A percentile compares a stretch with the other conserved stretches of the same genome.
phyloP scores from a whole-genome alignment of 2,329 filamentous ascomycete genomes.

The Claviceps maximensis region DNA sequence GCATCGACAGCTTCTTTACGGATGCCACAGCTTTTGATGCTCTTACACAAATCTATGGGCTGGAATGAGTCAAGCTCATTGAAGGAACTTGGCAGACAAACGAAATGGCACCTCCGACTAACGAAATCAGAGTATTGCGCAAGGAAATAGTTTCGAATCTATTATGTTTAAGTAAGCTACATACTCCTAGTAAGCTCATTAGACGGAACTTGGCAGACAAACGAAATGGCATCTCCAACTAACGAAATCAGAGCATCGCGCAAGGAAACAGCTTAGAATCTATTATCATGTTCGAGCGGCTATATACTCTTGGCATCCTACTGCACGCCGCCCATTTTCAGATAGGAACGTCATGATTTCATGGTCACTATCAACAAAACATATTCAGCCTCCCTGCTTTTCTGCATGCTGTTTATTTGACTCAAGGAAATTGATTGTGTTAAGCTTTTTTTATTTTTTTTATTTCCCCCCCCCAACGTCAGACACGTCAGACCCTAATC shows the following conservation, averaged over 20 bases:
- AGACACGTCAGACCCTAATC: background rate
- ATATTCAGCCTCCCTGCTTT: background rate
- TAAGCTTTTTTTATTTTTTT: background rate
- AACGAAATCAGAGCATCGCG: background rate
- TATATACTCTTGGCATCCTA: background rate
- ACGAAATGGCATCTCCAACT: background rate
- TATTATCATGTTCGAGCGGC: slow-evolving; percentile 2
- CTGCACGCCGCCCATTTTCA: background rate
- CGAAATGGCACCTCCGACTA: background rate
- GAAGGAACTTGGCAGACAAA: too few relatives aligned
- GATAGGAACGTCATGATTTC: background rate
- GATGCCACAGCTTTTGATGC: too few relatives aligned
- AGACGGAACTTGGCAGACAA: too few relatives aligned
- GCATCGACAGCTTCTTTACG: too few relatives aligned
- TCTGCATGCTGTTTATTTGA: background rate
- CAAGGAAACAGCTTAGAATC: slow-evolving; percentile 2
- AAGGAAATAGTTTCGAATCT: slow-evolving; percentile 3
- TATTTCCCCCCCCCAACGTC: too few relatives aligned
- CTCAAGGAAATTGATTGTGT: background rate
- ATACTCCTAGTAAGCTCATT: background rate
- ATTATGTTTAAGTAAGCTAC: slow-evolving; percentile 1
- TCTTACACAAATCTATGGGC: too few relatives aligned
- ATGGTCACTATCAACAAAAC: slow-evolving; percentile 1
- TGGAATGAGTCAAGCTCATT: too few relatives aligned
- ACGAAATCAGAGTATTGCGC: background rate